Base-by-base conservation (phyloP, 192 early-diverging fungal species). In the Coemansia sp. region DNA sequence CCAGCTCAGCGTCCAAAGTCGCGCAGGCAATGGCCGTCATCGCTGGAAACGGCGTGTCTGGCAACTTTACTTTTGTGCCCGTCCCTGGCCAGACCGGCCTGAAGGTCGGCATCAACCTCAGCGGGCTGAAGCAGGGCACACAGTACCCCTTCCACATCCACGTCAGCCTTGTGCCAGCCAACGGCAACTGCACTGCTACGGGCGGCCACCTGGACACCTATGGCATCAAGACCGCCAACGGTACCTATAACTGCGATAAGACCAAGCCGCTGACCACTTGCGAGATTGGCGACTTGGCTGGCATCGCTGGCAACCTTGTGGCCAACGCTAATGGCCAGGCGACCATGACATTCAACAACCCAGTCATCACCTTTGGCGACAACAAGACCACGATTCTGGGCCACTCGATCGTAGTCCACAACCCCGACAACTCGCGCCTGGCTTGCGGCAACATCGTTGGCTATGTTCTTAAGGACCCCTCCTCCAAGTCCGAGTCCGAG, bases 391-490 rank as follows among this genome's bases (percentile, higher is more conserved):
- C 80, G 48, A 70, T 88, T 59, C 39, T 84, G 36, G 86, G 81
- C 33, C 85, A 82, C 64, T 86, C 86, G 1, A 61, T 88, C 58
- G 86, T 88, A 31, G 83, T 88, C 42, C 86, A 88, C 68, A 75
- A 69, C 47, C 31, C 72, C 61, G 74, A 80, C 67, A 75, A 67
- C 38, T 66, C 72, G 47, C 86, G 86, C 12, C 45, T 86, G 64
- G 86, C 82, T 12, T 88, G 86, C 68, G 84, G 68, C 21, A 77
- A 88, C 72, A 82, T 88, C 34, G 62, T 72, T 47, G 77, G 68
- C 26, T 80, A 62, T 37, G 67, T 64, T 14, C 58, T 65, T 57
- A 68, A 55, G 61, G 57, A 2, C 65, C 48, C 31, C 59, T 71
- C 56, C 62, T 38, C 58, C 60, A 21, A 37, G 36, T 57, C 55